A percentile compares a stretch with the other conserved stretches of the same genome.
These are phyloP conservation scores for Parafenestella ontariensis DNA, from an alignment of 2,329 filamentous ascomycete genomes.

Conservation along the genomic window DNA sequence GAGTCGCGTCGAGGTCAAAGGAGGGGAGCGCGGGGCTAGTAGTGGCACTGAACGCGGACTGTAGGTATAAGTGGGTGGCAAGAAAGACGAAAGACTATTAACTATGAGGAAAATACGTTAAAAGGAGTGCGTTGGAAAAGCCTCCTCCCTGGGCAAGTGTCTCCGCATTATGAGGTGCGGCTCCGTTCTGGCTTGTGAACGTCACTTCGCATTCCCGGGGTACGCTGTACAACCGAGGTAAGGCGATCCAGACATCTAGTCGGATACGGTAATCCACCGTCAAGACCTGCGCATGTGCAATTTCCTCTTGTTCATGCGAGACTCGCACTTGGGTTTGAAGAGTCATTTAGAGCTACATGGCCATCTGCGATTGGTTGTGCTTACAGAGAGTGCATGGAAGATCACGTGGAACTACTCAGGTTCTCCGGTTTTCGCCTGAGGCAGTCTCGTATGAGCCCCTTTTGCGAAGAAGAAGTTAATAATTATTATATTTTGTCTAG, in stretches of 20 bases:
- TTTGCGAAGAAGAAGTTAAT: background rate
- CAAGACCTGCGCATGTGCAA: conserved; percentile 9
- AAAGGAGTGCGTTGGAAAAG: conserved; percentile 18
- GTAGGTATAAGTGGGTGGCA: conserved; percentile 1
- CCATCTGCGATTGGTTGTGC: background rate
- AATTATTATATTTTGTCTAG: too few species aligned
- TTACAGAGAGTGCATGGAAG: background rate
- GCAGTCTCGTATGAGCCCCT: background rate
- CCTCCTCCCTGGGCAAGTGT: conserved; percentile 7
- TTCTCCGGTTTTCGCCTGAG: background rate
- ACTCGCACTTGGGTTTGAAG: background rate
- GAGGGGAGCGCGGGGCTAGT: conserved; percentile 9
- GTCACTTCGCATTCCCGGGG: conserved; percentile 36
- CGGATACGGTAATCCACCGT: conserved; percentile 5
- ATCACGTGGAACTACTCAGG: background rate
- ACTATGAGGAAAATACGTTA: background rate
- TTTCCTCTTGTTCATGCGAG: conserved; percentile 1
- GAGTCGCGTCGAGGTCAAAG: conserved; percentile 3
- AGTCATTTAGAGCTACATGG: background rate
- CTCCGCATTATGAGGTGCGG: conserved; percentile 38
- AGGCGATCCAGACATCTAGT: conserved; percentile 18
- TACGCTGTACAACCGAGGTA: conserved; percentile 38
- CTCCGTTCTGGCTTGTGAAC: conserved; percentile 42
- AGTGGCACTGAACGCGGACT: background rate
- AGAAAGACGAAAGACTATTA: background rate